Conservation (phyloP, 169 alveolate species). For the Plasmodium vinckei region DNA sequence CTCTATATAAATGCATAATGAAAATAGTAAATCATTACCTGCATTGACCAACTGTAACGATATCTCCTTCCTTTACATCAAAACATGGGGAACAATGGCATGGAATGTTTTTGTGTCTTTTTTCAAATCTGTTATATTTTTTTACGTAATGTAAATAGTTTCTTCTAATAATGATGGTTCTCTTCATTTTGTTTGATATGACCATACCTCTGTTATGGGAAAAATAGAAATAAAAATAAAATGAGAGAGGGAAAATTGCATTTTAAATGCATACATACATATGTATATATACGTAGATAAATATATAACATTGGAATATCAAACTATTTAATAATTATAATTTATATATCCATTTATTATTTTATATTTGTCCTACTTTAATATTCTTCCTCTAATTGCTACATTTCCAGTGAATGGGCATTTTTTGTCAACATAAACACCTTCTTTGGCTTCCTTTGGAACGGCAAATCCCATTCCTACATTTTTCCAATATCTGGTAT, state of each 20-base stretch:
- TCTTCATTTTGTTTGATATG: constrained; percentile 98
- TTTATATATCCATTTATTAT: background rate
- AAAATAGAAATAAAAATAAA: background rate
- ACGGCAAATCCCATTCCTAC: constrained; percentile 98
- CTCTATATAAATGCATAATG: too few species aligned
- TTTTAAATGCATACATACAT: background rate
- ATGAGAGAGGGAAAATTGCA: constrained; percentile 24
- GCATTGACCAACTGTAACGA: constrained; percentile 99
- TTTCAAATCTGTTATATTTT: constrained; percentile 99
- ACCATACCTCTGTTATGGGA: constrained; percentile 96
- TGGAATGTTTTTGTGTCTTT: constrained; percentile 98
- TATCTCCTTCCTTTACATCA: constrained; percentile 98
- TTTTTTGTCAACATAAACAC: constrained; percentile 98
- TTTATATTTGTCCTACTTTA: constrained; percentile 85
- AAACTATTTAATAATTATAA: background rate
- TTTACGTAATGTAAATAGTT: constrained; percentile 98
- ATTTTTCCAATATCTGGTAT: constrained; percentile 95
- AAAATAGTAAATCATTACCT: constrained; percentile 79
- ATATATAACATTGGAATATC: too few species aligned
- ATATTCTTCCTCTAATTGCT: constrained; percentile 97
- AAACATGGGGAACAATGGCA: constrained; percentile 99
- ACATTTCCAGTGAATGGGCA: constrained; percentile 99
- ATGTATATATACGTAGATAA: too few species aligned
- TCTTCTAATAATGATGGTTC: constrained; percentile 98
- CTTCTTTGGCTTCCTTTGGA: constrained; percentile 99